phyloP scores from a whole-genome alignment of 768 basidiomycete genomes.

The Butyriboletus loyo region DNA sequence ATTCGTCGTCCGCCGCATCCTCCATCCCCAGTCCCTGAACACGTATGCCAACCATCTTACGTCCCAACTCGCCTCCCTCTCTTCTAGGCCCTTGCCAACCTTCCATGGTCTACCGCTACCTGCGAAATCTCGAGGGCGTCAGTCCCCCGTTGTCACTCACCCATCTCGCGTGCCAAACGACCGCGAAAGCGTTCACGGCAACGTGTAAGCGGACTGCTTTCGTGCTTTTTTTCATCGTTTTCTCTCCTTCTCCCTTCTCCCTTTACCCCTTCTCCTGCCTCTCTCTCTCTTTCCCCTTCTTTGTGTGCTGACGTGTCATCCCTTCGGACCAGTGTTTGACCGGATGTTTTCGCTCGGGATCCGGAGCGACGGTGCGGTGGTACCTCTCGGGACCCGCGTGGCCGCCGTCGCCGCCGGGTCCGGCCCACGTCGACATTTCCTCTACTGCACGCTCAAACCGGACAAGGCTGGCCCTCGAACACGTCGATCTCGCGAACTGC shows the following conservation, averaged over 20 bases:
- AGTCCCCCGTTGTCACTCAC: conserved; percentile 85
- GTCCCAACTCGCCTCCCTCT: not conserved
- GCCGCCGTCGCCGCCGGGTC: conserved; percentile 62
- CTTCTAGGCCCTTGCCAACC: conserved; percentile 75
- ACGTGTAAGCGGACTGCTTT: conserved; percentile 75
- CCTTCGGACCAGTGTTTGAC: conserved; percentile 64
- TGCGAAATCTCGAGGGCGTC: conserved; percentile 86
- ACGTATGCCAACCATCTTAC: not conserved
- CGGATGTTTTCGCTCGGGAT: conserved; percentile 86
- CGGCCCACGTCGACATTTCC: conserved; percentile 79
- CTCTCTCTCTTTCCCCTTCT: not conserved
- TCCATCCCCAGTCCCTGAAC: not conserved
- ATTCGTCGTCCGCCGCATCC: not conserved
- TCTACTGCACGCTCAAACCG: conserved; percentile 73
- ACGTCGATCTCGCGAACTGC: conserved; percentile 41
- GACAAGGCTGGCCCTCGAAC: conserved; percentile 48
- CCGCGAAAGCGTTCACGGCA: conserved; percentile 85
- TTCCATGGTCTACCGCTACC: conserved; percentile 89
- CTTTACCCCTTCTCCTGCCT: too few species aligned
- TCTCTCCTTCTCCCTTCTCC: too few species aligned
- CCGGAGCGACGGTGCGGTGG: conserved; percentile 64
- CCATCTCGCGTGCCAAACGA: conserved; percentile 84
- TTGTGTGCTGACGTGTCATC: not conserved
- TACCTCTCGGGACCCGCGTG: conserved; percentile 58
- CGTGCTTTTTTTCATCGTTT: too few species aligned